Base-by-base conservation (phyloP, 345 rosid species). In the Litchi chinensis region DNA sequence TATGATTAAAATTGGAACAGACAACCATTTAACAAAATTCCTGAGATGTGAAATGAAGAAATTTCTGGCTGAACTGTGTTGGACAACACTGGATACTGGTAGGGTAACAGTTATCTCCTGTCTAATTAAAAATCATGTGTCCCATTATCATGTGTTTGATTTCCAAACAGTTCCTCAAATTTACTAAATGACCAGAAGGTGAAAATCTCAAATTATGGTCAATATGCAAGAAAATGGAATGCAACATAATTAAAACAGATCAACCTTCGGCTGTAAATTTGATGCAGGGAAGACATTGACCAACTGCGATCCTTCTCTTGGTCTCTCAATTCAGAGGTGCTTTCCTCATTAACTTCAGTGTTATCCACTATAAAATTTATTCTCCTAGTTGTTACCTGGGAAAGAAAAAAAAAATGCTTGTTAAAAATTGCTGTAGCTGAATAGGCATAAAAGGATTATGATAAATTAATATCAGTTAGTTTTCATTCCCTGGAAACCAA, bases 251-350 rank as follows among this genome's bases (percentile, higher is more conserved):
- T 57, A 52, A 75, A 39, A 44, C 26, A 15, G 63, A 74, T 40
- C 16, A 48, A 81, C 99, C 99, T 92, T 78, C 99, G 89, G 84
- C 98, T 94, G 87, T 94, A 92, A 72, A 96, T 93, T 81, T 93
- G 98, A 90, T 91, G 97, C 79, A 96, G 98, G 76, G 95, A 87
- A 74, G 95, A 89, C 85, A 92, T 87, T 74, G 85, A 86, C 99
- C 98, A 96, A 83, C 94, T 91, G 81, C 85, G 92, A 81, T 94
- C 94, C 79, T 94, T 96, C 82, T 89, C 93, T 57, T 86, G 93
- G 71, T 88, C 85, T 74, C 82, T 82, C 62, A 81, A 77, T 84
- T 84, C 89, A 68, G 86, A 88, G 75, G 83, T 80, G 75, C 80
- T 83, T 63, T 85, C 91, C 76, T 82, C 79, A 74, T 74, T 84